Percentiles rank a stretch among this genome's conserved stretches.
Conservation (phyloP, 257 asterid species). For the Nicotiana attenuata region DNA sequence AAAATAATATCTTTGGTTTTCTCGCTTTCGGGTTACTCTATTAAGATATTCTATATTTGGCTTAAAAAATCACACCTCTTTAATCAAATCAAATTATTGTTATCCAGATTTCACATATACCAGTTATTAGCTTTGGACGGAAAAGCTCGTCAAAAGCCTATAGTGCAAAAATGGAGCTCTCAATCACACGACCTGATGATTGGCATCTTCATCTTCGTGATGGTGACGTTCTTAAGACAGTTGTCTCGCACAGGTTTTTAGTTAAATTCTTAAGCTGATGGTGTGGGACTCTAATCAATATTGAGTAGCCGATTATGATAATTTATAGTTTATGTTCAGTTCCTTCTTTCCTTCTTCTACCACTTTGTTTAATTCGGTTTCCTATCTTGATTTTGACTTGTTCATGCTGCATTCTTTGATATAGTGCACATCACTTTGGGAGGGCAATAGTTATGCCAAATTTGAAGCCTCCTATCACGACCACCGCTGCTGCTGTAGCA, state of each 20-base stretch:
- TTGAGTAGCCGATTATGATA: neutral
- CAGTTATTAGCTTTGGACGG: conserved; percentile 24
- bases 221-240: conserved; percentile 76
- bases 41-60: neutral
- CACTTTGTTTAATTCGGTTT: neutral
- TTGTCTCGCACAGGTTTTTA: conserved; percentile 69
- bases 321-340: neutral
- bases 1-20: neutral
- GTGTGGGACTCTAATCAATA: neutral
- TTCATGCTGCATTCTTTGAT: conserved; percentile 9
- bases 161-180: conserved; percentile 55
- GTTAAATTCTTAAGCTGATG: neutral
- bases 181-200: conserved; percentile 85
- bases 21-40: neutral
- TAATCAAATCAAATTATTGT: conserved; percentile 7
- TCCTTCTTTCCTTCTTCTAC: neutral
- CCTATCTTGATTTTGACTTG: neutral
- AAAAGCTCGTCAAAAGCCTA: conserved; percentile 26
- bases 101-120: conserved; percentile 31
- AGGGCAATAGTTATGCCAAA: conserved; percentile 98
- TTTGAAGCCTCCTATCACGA: conserved; percentile 83
- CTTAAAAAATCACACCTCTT: neutral
- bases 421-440: conserved; percentile 68
- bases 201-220: conserved; percentile 99
- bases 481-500: conserved; percentile 72